Evolutionary conservation across 768 basidiomycete genomes (phyloP).

Genomic region (Leccinum truebloodii): DNA sequence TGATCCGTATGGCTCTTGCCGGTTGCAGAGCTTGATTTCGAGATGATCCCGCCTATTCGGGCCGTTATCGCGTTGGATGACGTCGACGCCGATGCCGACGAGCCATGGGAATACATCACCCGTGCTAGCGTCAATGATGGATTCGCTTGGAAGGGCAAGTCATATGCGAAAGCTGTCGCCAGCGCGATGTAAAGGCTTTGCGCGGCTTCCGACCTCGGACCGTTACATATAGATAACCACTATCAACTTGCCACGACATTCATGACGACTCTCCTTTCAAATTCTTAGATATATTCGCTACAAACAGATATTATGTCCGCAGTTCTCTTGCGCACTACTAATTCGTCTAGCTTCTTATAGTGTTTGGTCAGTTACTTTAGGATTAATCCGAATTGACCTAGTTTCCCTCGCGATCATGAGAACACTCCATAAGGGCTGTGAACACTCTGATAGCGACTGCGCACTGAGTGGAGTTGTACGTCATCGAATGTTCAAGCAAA

Average conservation of each 20-base stretch:
- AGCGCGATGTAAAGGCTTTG: conserved; percentile 22
- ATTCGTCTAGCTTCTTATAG: conserved; percentile 15
- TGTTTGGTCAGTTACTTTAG: conserved; percentile 7
- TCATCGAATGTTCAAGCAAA: not conserved
- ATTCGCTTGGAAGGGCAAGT: conserved; percentile 33
- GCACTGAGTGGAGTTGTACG: not conserved
- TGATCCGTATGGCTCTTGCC: not conserved
- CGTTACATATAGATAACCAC: conserved; percentile 2
- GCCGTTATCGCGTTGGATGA: conserved; percentile 35
- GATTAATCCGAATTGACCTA: conserved; percentile 10
- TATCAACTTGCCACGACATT: conserved; percentile 8
- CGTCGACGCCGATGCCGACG: conserved; percentile 27
- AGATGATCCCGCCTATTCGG: conserved; percentile 33
- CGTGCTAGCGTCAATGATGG: conserved; percentile 30
- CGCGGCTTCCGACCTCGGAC: not conserved
- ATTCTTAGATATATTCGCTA: conserved; percentile 14
- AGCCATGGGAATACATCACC: conserved; percentile 35
- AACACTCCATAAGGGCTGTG: not conserved
- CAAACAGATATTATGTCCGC: conserved; percentile 4
- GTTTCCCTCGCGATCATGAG: not conserved
- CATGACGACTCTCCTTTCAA: conserved; percentile 23
- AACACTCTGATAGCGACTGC: not conserved
- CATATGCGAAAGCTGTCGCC: conserved; percentile 32
- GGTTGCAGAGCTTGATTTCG: conserved; percentile 28
- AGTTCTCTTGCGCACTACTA: conserved; percentile 9